Evolutionary conservation across 1,284 basidiomycete genomes (phyloP), one percentile per base, ranked within the genome.

Genomic region (Cerrena zonata): DNA sequence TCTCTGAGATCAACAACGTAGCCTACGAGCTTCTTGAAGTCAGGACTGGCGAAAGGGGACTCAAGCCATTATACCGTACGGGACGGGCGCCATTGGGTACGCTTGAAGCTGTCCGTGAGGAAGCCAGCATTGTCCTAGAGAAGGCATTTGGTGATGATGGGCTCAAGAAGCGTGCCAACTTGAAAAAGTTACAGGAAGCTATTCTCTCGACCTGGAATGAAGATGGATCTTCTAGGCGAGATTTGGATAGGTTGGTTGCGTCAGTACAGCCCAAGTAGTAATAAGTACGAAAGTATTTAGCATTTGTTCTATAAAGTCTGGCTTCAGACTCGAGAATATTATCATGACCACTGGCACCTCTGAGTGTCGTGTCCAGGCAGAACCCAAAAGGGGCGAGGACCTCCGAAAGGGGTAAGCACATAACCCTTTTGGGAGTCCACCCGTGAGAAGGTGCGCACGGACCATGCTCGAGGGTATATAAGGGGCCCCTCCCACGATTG

Each of bases 21-120:
- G 61, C 53, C 1, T 65, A 61, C 53, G 59, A 65, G 54, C 52
- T 65, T 11, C 25, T 62, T 27, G 58, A 62, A 47, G 61, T 63
- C 4, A 56, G 62, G 15, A 58, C 52, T 2, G 58, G 58, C 15
- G 2, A 19, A 13, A 12, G 12, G n/a, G 60, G 59, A 0, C 46
- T 58, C 15, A 57, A 56, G 48, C 49, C 56, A 10, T 49, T 61
- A 19, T 54, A 54, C 38, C 56, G 59, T 2, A 52, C 44, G 5
- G 53, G 50, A 19, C 48, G 47, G 27, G 40, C 48, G n/a, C 52
- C 49, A 22, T 15, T 11, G 11, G 52, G 54, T 21, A 56, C 56
- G 2, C 12, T 53, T 4, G 54, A 53, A 19, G 56, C 56, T 12
- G 24, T 53, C 19, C 51, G 54, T 18, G 27, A 45, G 19, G 56